These are phyloP conservation scores for Circinella minor DNA, from an alignment of 371 early-diverging fungal genomes.

Conservation along the genomic window DNA sequence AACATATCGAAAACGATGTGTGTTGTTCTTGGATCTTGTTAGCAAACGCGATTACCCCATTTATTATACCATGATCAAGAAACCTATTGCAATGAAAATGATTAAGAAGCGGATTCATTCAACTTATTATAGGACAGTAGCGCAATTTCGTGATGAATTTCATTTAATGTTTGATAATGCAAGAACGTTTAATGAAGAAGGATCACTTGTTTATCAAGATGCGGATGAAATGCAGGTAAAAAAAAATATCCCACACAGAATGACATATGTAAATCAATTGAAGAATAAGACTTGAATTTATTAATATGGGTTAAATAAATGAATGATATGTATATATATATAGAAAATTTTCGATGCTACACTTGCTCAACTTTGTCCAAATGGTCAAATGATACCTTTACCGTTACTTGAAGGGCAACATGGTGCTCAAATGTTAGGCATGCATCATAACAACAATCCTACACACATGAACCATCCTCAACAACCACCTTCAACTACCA, in stretches of 20 bases:
- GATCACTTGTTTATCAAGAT: constrained; percentile 79
- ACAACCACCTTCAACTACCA: not conserved
- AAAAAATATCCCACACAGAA: constrained; percentile 3
- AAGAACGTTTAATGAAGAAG: constrained; percentile 77
- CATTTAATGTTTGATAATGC: constrained; percentile 84
- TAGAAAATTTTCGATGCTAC: constrained; percentile 14
- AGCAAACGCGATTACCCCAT: constrained; percentile 74
- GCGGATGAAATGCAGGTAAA: constrained; percentile 61
- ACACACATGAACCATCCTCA: not conserved
- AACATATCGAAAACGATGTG: constrained; percentile 52
- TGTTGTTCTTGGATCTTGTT: constrained; percentile 73
- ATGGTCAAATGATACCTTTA: constrained; percentile 7
- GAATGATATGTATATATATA: not conserved
- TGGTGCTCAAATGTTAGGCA: not conserved
- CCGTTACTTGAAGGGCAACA: constrained; percentile 1
- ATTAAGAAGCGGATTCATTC: constrained; percentile 60
- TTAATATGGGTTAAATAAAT: not conserved
- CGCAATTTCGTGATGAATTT: constrained; percentile 58
- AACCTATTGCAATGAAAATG: constrained; percentile 75
- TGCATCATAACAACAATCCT: not conserved
- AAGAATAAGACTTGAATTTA: not conserved
- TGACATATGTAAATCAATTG: too few species aligned
- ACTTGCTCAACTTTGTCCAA: constrained; percentile 16
- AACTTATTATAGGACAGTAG: constrained; percentile 42
- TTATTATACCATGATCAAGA: constrained; percentile 78